Conservation (phyloP, 106 monocot genomes). For the Apostasia ramifera region DNA sequence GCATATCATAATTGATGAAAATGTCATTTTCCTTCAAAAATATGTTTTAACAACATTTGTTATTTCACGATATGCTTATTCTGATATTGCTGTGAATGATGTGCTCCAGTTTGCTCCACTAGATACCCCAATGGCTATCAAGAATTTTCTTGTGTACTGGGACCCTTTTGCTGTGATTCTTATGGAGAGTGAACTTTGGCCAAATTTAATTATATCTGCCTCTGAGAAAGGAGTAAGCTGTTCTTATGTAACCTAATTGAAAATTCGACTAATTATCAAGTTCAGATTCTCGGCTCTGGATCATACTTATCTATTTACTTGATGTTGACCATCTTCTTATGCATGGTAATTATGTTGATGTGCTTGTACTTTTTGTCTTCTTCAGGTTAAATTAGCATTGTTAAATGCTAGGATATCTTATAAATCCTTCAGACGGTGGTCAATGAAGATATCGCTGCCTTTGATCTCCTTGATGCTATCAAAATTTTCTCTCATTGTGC, state of each 20-base stretch:
- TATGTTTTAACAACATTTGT: no score
- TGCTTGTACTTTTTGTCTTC: background rate
- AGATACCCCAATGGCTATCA: constrained; percentile 64
- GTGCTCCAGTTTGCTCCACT: constrained; percentile 72
- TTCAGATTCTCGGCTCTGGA: background rate
- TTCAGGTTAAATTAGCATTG: constrained; percentile 69
- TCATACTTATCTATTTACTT: background rate
- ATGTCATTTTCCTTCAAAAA: no score
- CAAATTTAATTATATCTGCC: constrained; percentile 88
- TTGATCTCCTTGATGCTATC: constrained; percentile 86
- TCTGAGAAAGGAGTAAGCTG: constrained; percentile 61
- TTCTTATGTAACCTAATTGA: background rate
- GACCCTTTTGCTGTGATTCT: constrained; percentile 62
- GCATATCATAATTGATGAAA: no score
- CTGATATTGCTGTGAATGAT: no score
- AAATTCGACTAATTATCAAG: background rate
- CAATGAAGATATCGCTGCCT: constrained; percentile 38
- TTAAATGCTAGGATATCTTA: constrained; percentile 87
- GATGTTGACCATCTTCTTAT: background rate
- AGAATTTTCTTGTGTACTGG: constrained; percentile 71
- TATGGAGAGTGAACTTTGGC: constrained; percentile 99
- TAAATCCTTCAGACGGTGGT: constrained; percentile 85
- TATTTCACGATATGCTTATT: no score
- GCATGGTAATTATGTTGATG: background rate
- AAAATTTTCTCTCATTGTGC: constrained; percentile 69